These are phyloP conservation scores for Cordyceps cicadae DNA, from an alignment of 2,329 filamentous ascomycete genomes.

Conservation along the genomic window DNA sequence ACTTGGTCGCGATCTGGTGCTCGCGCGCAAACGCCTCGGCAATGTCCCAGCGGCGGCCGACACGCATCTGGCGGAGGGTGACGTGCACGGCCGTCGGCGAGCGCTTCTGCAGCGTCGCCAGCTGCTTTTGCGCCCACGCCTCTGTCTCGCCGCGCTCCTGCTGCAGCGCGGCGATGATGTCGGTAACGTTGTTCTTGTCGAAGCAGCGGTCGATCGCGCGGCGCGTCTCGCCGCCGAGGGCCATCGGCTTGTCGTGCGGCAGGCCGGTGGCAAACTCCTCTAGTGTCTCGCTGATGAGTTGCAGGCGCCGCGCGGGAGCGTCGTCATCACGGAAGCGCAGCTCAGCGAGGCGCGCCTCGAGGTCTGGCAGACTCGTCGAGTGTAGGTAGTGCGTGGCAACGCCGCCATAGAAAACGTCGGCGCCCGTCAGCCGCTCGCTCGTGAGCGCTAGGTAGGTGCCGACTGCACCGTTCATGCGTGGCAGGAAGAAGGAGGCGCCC, in stretches of 20 bases:
- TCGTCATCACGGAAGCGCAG: conserved; percentile 79
- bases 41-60: conserved; percentile 71
- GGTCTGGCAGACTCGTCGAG: conserved; percentile 71
- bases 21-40: conserved; percentile 78
- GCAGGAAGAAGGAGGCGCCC: conserved; percentile 91
- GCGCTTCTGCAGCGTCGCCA: conserved; percentile 64
- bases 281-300: conserved; percentile 75
- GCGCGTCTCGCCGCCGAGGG: conserved; percentile 62
- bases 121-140: conserved; percentile 71
- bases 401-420: conserved; percentile 82
- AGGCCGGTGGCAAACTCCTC: conserved; percentile 86
- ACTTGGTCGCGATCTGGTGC: conserved; percentile 72
- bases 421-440: conserved; percentile 71
- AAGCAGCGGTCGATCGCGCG: conserved; percentile 81
- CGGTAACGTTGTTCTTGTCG: conserved; percentile 54
- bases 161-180: conserved; percentile 62
- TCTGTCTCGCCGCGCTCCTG: conserved; percentile 43
- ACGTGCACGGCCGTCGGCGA: conserved; percentile 86
- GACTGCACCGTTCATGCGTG: conserved; percentile 74
- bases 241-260: conserved; percentile 63
- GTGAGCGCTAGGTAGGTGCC: conserved; percentile 93
- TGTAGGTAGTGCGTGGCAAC: conserved; percentile 95
- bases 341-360: conserved; percentile 82
- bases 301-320: conserved; percentile 51
- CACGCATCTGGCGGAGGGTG: conserved; percentile 70